Evolutionary conservation across 108 stramenopile genomes (phyloP).

Genomic region (Chaetoceros tenuissimus): DNA sequence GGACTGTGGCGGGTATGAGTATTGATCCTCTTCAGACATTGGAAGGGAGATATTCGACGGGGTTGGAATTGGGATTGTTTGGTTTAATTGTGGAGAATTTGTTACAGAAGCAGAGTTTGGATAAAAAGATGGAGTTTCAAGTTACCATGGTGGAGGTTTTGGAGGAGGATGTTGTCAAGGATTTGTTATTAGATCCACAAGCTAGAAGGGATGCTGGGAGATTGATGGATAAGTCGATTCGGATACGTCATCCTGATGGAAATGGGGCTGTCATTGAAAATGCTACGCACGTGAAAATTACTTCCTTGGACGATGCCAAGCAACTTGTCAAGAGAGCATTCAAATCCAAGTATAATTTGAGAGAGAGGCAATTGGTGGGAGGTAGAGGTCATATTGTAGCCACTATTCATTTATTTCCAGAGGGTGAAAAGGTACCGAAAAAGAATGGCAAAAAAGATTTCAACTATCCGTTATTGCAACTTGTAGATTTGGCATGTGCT

Average conservation of each 20-base stretch:
- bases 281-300: slow-evolving; percentile 17
- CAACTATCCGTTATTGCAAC: slow-evolving; percentile 9
- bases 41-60: background rate
- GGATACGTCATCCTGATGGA: slow-evolving; percentile 14
- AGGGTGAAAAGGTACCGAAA: slow-evolving; percentile 1
- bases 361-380: slow-evolving; percentile 23
- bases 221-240: slow-evolving; percentile 9
- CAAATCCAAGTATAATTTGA: slow-evolving; percentile 13
- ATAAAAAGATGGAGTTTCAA: slow-evolving; percentile 1
- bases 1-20: background rate
- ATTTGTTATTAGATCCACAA: slow-evolving; percentile 23
- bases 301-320: slow-evolving; percentile 11
- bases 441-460: slow-evolving; percentile 4
- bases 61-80: background rate
- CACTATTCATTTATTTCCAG: slow-evolving; percentile 3
- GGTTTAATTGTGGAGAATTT: background rate
- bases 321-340: slow-evolving; percentile 8
- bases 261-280: slow-evolving; percentile 23
- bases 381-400: slow-evolving; percentile 36
- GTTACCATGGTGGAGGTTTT: slow-evolving; percentile 40
- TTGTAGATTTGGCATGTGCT: slow-evolving; percentile 33
- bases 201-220: slow-evolving; percentile 13
- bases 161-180: slow-evolving; percentile 40
- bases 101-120: background rate
- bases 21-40: background rate